phyloP scores from a whole-genome alignment of 2,329 filamentous ascomycete genomes.

The Cladosporium sp. region DNA sequence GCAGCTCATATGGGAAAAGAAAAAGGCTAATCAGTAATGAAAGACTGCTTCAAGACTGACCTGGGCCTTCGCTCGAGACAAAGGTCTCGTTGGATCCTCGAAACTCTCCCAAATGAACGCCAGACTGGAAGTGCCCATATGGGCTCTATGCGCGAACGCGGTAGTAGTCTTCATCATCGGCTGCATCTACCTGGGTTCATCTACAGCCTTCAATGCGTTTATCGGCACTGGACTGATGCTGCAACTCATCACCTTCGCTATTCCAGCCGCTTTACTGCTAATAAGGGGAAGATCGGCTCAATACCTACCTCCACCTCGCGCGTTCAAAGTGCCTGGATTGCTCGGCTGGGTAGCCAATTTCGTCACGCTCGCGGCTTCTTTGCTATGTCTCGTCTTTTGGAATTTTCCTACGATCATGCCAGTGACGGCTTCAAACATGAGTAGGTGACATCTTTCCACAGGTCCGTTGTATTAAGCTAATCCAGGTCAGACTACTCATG shows the following conservation, averaged over 20 bases:
- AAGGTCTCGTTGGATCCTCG: constrained; percentile 51
- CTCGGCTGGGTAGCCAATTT: constrained; percentile 1
- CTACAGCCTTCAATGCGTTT: constrained; percentile 31
- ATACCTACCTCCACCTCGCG: background rate
- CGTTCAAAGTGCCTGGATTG: background rate
- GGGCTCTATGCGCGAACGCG: constrained; percentile 51
- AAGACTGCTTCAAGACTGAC: constrained; percentile 38
- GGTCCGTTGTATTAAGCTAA: background rate
- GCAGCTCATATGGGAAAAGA: too few species aligned
- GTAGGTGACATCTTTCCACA: background rate
- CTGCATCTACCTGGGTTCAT: constrained; percentile 19
- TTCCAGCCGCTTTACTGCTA: constrained; percentile 45
- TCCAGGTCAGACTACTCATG: background rate
- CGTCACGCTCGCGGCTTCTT: background rate
- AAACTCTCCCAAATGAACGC: constrained; percentile 50
- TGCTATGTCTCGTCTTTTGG: background rate
- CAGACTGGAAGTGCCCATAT: constrained; percentile 52
- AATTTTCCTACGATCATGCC: background rate
- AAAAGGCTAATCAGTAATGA: background rate
- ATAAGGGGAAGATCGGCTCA: constrained; percentile 30
- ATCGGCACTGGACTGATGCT: constrained; percentile 41
- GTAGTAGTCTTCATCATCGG: constrained; percentile 40
- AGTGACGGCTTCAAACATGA: background rate
- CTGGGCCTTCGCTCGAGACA: constrained; percentile 53
- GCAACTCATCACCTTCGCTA: constrained; percentile 36